Conservation (phyloP, 768 basidiomycete species). For the Xerocomellus chrysenteron region DNA sequence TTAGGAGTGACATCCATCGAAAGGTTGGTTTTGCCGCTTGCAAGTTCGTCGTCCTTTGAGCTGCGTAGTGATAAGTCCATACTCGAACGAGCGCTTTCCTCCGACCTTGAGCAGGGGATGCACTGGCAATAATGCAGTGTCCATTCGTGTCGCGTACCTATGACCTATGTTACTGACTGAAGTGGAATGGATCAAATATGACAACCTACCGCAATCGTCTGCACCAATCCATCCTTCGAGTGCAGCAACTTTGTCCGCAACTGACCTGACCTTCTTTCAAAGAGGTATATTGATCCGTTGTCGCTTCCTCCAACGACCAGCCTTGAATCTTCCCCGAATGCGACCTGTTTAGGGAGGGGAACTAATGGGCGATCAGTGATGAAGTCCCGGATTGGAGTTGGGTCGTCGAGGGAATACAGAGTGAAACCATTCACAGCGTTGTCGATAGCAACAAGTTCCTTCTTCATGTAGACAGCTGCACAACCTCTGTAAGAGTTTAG, state of each 20-base stretch:
- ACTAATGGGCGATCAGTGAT: background rate
- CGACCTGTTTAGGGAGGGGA: conserved; percentile 6
- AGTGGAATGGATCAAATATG: too few species aligned
- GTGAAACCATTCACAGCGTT: conserved; percentile 9
- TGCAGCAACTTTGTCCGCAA: background rate
- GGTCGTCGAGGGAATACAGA: background rate
- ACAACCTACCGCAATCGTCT: background rate
- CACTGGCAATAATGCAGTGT: background rate
- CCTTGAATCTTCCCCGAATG: conserved; percentile 5
- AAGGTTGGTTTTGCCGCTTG: background rate
- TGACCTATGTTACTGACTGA: too few species aligned
- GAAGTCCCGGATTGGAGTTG: background rate
- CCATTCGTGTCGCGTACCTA: background rate
- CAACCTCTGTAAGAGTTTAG: background rate
- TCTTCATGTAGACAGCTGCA: background rate
- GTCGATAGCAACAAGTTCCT: background rate
- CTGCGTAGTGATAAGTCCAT: background rate
- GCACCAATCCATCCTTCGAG: background rate
- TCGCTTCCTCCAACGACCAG: conserved; percentile 9
- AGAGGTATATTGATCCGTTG: background rate
- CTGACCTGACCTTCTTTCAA: conserved; percentile 1
- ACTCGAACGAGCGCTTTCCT: background rate
- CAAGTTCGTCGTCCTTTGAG: background rate
- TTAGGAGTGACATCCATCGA: background rate
- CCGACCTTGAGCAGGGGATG: background rate